These are phyloP conservation scores for Aristolochia californica DNA, from an alignment of 164 flowering plant species.

Conservation along the genomic window DNA sequence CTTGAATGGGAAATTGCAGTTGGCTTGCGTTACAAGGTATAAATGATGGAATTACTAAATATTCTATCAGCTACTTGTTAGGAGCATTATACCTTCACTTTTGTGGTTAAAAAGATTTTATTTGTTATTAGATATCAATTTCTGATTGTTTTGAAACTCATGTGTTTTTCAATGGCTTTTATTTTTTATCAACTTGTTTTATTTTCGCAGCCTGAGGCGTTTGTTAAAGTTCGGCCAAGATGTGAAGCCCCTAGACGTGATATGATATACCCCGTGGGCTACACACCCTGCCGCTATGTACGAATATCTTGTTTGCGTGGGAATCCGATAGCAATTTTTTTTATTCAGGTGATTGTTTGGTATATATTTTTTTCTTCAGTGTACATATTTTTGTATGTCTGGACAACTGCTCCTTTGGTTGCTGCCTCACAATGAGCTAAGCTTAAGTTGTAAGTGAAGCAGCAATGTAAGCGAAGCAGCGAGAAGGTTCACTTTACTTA, in stretches of 20 bases:
- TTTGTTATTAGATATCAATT: not conserved
- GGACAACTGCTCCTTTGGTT: too few relatives aligned
- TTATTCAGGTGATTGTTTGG: constrained; percentile 56
- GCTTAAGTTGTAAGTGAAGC: too few relatives aligned
- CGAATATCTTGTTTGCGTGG: constrained; percentile 91
- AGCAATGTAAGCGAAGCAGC: too few relatives aligned
- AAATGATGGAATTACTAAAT: not conserved
- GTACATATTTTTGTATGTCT: not conserved
- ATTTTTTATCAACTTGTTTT: not conserved
- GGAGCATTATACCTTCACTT: not conserved
- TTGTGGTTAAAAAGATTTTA: not conserved
- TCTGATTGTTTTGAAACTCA: not conserved
- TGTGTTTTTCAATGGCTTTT: too few relatives aligned
- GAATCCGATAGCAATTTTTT: constrained; percentile 84
- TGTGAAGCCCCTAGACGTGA: constrained; percentile 98
- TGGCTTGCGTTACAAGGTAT: constrained; percentile 85
- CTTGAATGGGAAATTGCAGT: constrained; percentile 93
- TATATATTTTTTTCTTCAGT: not conserved
- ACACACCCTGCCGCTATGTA: constrained; percentile 87
- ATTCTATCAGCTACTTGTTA: not conserved
- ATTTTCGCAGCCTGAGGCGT: constrained; percentile 77
- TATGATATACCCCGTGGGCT: constrained; percentile 77
- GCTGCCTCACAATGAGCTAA: too few relatives aligned
- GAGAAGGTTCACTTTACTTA: too few relatives aligned
- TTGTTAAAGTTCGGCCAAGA: constrained; percentile 77